Evolutionary conservation across 768 basidiomycete species (phyloP).

Genomic region (Phylloporus scabripes): DNA sequence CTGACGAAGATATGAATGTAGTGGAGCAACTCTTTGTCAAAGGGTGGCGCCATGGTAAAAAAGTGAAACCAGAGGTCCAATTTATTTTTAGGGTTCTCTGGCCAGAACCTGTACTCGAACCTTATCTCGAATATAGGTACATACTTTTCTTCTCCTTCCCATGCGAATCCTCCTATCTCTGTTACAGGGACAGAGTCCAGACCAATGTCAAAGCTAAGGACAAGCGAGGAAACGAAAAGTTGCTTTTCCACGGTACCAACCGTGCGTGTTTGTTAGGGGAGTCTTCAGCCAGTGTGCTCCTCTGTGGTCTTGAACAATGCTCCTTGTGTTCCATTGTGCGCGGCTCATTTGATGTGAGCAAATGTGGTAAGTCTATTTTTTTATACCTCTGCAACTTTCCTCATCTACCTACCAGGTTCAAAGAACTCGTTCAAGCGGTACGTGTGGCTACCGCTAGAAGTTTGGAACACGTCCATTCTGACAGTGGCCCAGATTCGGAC

Average conservation of each 20-base stretch:
- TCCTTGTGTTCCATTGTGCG: constrained; percentile 53
- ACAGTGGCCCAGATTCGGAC: constrained; percentile 48
- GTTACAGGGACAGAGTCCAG: constrained; percentile 25
- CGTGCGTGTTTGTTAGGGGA: constrained; percentile 56
- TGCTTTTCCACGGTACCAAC: constrained; percentile 66
- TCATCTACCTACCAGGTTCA: constrained; percentile 34
- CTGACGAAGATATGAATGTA: constrained; percentile 18
- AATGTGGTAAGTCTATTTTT: constrained; percentile 42
- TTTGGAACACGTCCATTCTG: not conserved
- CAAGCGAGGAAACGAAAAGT: constrained; percentile 44
- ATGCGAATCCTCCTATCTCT: constrained; percentile 9
- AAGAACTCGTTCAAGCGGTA: constrained; percentile 53
- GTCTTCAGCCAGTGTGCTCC: constrained; percentile 37
- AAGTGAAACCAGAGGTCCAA: constrained; percentile 43
- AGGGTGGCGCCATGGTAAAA: constrained; percentile 55
- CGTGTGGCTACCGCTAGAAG: not conserved
- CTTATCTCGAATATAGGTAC: constrained; percentile 46
- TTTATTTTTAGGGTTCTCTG: constrained; percentile 49
- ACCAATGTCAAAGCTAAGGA: constrained; percentile 20
- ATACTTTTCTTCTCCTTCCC: constrained; percentile 16
- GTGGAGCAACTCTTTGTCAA: constrained; percentile 47
- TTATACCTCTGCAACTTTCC: not conserved
- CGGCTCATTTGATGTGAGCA: constrained; percentile 53
- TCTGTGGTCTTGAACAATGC: constrained; percentile 48
- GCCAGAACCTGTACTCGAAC: constrained; percentile 38